Evolutionary conservation across 768 basidiomycete species (phyloP).

Genomic region (Lentinula sp.): DNA sequence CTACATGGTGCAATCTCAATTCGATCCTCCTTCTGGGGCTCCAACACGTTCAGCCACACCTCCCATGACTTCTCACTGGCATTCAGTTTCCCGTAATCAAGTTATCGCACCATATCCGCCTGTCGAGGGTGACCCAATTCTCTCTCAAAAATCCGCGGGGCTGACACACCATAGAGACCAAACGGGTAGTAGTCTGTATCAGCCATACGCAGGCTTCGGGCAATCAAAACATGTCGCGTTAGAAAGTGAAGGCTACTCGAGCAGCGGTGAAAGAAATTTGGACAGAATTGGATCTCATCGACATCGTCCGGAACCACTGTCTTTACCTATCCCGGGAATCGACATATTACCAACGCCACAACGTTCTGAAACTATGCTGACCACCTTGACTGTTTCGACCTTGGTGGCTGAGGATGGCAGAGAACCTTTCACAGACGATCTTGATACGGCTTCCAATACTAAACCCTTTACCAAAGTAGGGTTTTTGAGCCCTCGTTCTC

Average conservation of each 20-base stretch:
- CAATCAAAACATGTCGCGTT: not conserved
- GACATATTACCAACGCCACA: not conserved
- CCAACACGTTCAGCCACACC: not conserved
- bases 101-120: not conserved
- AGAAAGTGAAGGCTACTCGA: not conserved
- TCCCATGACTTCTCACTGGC: not conserved
- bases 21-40: constrained; percentile 8
- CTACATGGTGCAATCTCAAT: constrained; percentile 23
- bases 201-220: constrained; percentile 3
- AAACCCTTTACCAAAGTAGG: not conserved
- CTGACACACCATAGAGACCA: not conserved
- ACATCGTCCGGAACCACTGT: not conserved
- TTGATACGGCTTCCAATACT: not conserved
- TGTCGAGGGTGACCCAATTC: not conserved
- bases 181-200: not conserved
- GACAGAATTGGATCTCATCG: not conserved
- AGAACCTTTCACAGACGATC: not conserved
- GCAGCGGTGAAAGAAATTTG: not conserved
- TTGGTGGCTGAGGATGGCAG: constrained; percentile 7
- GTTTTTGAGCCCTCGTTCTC: no score
- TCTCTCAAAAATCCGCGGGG: not conserved
- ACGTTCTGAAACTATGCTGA: constrained; percentile 1
- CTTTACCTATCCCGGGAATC: not conserved
- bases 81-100: not conserved
- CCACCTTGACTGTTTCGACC: not conserved